Base-by-base conservation (phyloP, 768 basidiomycete species). In the Termitomyces heimii region DNA sequence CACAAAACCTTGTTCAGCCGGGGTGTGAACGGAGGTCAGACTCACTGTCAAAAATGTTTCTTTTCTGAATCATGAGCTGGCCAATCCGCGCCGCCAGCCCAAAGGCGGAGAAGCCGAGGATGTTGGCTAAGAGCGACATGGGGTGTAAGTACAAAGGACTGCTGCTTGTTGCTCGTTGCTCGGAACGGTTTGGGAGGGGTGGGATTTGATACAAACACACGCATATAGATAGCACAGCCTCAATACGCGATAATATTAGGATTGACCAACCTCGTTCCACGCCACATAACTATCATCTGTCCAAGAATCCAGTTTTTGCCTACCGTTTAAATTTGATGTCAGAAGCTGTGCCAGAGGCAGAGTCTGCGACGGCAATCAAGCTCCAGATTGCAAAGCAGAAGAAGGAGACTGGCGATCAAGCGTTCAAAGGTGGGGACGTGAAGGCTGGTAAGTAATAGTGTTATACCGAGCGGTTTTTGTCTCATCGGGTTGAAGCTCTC, bases 61-160 rank as follows among this genome's bases (percentile, higher is more conserved):
- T 79, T 68, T 80, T 85, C 71, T 92, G 88, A 65, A 97, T 88
- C 54, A 87, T 88, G 24, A 97, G 84, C 73, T 95, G 93, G 64
- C 90, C 92, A 59, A 93, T 77, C 58, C 94, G 39, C 39, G 39
- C 39, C n/a, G 39, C 39, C n/a, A 40, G 39, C n/a, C 39, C 39
- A 40, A 40, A 40, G 39, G 39, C 39, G n/a, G 39, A 40, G 18
- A 40, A 40, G 39, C 39, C 39, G 39, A 40, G 39, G 20, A 92
- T 72, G 67, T 82, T 89, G 50, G 82, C 73, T 55, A 88, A 74
- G 66, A 91, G 73, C 42, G 87, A 68, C 85, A 89, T 90, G 55
- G 54, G 35, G 44, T 45, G 56, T 57, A 35, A n/a, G 16, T 46
- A 34, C 20, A 45, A 9, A 39, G 48, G n/a, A 37, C 34, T 37